Base-by-base conservation (phyloP, 176 grass and related monocot genomes). In the Hyparrhenia diplandra region DNA sequence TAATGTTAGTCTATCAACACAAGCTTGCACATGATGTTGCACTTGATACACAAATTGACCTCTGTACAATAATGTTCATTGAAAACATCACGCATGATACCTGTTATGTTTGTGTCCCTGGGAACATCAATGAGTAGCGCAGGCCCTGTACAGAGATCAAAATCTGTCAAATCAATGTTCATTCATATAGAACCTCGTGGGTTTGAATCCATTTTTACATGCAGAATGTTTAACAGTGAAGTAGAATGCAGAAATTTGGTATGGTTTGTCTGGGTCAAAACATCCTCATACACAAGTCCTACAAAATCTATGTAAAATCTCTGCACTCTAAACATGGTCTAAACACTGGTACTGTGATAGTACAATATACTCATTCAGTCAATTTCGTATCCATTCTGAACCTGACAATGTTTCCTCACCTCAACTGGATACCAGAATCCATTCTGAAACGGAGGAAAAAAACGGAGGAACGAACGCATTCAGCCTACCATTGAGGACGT, bases 91-190 rank as follows among this genome's bases (percentile, higher is more conserved):
- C 57, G 25, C 32, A 59, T 42, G 5, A 17, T 89, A 98, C 95
- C 92, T 93, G 95, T 98, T 89, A 98, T 89, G 41, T 94, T 98
- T 57, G 86, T 89, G 85, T 94, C 37, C 79, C 90, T 93, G 20
- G 88, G 92, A 87, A 94, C 86, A 87, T 98, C 95, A 74, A 98
- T 79, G 55, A 98, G 75, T 64, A 98, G 76, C 14, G 92, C 88
- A 52, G 90, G 95, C 62, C 95, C 95, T 98, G 85, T 82, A 47
- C 29, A 91, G 74, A 39, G 18, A 49, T 2, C 41, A 83, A 78
- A n/a, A n/a, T n/a, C n/a, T n/a, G n/a, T 20, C 32, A 46, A 6
- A 6, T 60, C 62, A 85, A 31, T 5, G n/a, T n/a, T n/a, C n/a
- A 28, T n/a, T n/a, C n/a, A n/a, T n/a, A n/a, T n/a, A 37, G 14